A percentile compares a stretch with the other conserved stretches of the same genome.
Evolutionary conservation across 148 eudicot genomes (phyloP).

Genomic region (Fagopyrum homotropicum): DNA sequence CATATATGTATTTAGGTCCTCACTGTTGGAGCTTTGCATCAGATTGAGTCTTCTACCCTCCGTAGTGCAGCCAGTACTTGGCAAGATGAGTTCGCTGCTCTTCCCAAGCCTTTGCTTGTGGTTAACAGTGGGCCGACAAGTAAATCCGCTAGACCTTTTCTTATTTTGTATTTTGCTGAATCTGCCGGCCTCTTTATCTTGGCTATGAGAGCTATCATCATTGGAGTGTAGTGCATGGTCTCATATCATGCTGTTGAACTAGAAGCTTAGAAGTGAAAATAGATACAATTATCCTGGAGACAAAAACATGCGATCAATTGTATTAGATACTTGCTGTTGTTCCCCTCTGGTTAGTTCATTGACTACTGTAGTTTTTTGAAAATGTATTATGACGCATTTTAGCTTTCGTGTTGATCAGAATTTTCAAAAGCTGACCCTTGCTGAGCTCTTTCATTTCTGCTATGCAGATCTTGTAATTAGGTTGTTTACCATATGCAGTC

Average conservation of each 20-base stretch:
- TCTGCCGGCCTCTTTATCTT: not conserved
- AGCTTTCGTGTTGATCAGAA: not conserved
- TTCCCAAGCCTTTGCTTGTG: slow-evolving; percentile 85
- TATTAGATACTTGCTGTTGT: not conserved
- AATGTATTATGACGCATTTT: not conserved
- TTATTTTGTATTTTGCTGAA: not conserved
- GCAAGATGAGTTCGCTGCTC: slow-evolving; percentile 88
- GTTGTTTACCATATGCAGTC: not conserved
- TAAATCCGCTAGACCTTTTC: slow-evolving; percentile 21
- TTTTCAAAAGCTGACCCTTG: not conserved
- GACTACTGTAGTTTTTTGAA: not conserved
- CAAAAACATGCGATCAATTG: not conserved
- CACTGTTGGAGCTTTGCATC: slow-evolving; percentile 92
- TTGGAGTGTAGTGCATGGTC: not conserved
- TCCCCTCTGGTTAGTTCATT: not conserved
- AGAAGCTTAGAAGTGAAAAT: not conserved
- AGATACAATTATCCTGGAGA: not conserved
- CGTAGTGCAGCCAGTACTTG: slow-evolving; percentile 76
- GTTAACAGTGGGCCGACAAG: slow-evolving; percentile 96
- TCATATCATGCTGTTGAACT: not conserved
- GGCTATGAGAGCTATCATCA: not conserved
- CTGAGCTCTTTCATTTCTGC: not conserved
- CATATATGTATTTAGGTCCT: slow-evolving; percentile 52
- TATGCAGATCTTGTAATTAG: not conserved
- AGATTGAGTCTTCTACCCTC: slow-evolving; percentile 67